phyloP scores from a whole-genome alignment of 2,329 filamentous ascomycete species.

The Endothia cerciana region DNA sequence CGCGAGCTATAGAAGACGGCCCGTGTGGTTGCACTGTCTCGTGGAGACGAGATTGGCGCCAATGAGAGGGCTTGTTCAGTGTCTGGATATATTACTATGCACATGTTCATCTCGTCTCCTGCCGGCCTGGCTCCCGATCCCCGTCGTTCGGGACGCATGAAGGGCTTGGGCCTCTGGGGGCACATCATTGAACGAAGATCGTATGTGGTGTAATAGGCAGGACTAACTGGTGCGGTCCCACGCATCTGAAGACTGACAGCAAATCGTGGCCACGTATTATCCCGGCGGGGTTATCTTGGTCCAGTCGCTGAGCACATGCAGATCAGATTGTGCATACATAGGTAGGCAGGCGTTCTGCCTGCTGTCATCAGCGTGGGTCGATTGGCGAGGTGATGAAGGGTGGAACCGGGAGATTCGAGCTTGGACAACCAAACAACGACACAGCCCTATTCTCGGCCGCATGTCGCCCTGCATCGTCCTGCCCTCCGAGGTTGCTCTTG shows the following conservation, averaged over 20 bases:
- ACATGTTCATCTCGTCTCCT: slow-evolving; percentile 5
- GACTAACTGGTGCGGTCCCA: no score
- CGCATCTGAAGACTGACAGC: neutral
- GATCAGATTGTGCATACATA: neutral
- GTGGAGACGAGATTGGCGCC: neutral
- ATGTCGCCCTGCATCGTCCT: neutral
- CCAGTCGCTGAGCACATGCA: neutral
- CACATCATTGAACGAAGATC: neutral
- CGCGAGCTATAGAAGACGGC: neutral
- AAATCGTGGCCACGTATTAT: neutral
- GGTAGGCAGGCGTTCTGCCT: neutral
- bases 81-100: neutral
- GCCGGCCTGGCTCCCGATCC: neutral
- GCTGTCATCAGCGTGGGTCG: neutral
- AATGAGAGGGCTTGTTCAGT: neutral
- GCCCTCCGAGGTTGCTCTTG: neutral
- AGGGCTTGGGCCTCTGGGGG: neutral
- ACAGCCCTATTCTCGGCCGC: neutral
- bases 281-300: neutral
- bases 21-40: slow-evolving; percentile 5
- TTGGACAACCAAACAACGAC: neutral
- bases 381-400: neutral
- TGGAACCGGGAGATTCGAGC: neutral
- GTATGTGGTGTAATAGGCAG: no score
- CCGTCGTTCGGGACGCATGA: neutral